Evolutionary conservation across 257 asterid genomes (phyloP), one percentile per base, ranked within the genome.

Genomic region (Nicotiana otophora): DNA sequence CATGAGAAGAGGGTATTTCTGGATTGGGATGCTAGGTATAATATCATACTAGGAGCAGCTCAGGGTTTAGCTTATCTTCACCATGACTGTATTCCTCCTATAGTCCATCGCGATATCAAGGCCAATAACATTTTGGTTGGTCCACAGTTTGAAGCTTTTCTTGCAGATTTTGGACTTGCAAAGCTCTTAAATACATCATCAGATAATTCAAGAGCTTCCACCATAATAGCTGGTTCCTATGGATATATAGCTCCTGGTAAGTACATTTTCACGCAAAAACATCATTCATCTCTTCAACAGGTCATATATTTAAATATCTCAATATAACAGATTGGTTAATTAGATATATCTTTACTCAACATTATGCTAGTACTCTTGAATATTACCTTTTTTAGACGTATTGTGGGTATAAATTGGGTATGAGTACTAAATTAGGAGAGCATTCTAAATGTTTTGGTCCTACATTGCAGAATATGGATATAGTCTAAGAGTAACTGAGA

Each of bases 161-260:
- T 92, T 4, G 97, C 97, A 65, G 97, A 92, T 87, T 92, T 92
- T 81, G 97, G 97, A 31, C 91, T 91, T 15, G 97, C 97, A 74
- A 91, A 90, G 92, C 87, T 87, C 2, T 76, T 89, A 51, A 87
- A 82, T 87, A 83, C 94, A 51, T 55, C 91, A 55, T 51, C 91
- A 70, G 90, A 87, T 67, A 80, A 85, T 78, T 82, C 92, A 82
- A 89, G 86, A 80, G 85, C 81, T 75, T 86, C 94, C 66, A 81
- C 84, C 80, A 82, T 85, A 42, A 86, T 92, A 28, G 94, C 95
- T 64, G 97, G 95, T 80, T 89, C 97, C 19, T 91, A 90, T 78
- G 97, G 97, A 26, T 92, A 92, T 81, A 92, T 92, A 65, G 97
- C 97, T 84, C 97, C 97, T 7, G 97, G 97, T 91, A 74, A 88